A percentile compares a stretch with the other conserved stretches of the same genome.
phyloP scores from a whole-genome alignment of 345 rosid species.

The Excoecaria cochinchinensis region DNA sequence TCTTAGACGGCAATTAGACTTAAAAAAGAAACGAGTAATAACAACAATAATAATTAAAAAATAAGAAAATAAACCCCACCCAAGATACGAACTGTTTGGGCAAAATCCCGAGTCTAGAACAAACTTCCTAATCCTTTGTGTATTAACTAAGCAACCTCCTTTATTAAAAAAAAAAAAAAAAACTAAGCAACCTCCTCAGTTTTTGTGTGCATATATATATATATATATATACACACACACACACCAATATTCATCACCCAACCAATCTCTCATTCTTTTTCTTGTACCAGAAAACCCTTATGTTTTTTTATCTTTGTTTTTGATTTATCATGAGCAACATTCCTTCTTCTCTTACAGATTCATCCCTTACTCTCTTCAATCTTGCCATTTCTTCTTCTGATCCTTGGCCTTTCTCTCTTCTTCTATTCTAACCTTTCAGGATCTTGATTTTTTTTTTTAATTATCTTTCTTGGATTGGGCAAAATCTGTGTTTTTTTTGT shows the following conservation, averaged over 20 bases:
- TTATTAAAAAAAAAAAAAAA: too few relatives aligned
- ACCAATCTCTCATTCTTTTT: slow-evolving; percentile 9
- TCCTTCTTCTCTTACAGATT: slow-evolving; percentile 74
- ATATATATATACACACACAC: too few relatives aligned
- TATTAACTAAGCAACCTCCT: slow-evolving; percentile 18
- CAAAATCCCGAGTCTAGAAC: not conserved
- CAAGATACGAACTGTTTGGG: not conserved
- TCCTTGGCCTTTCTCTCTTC: slow-evolving; percentile 77
- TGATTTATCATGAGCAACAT: slow-evolving; percentile 77
- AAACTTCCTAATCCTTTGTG: slow-evolving; percentile 16
- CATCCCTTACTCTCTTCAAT: slow-evolving; percentile 63
- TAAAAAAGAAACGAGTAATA: not conserved
- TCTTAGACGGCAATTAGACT: slow-evolving; percentile 6
- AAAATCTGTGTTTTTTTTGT: not conserved
- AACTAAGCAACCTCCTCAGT: slow-evolving; percentile 10
- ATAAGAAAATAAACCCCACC: not conserved
- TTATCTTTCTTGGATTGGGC: not conserved
- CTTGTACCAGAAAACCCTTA: not conserved
- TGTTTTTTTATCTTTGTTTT: slow-evolving; percentile 7
- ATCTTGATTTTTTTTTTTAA: not conserved
- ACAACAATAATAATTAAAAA: not conserved
- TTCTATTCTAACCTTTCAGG: slow-evolving; percentile 31
- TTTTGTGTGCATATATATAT: slow-evolving; percentile 8
- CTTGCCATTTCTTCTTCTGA: slow-evolving; percentile 80
- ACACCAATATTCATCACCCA: not conserved